Evolutionary conservation across 2,329 filamentous ascomycete genomes (phyloP), one percentile per base, ranked within the genome.

Genomic region (Microsporum audouinii): DNA sequence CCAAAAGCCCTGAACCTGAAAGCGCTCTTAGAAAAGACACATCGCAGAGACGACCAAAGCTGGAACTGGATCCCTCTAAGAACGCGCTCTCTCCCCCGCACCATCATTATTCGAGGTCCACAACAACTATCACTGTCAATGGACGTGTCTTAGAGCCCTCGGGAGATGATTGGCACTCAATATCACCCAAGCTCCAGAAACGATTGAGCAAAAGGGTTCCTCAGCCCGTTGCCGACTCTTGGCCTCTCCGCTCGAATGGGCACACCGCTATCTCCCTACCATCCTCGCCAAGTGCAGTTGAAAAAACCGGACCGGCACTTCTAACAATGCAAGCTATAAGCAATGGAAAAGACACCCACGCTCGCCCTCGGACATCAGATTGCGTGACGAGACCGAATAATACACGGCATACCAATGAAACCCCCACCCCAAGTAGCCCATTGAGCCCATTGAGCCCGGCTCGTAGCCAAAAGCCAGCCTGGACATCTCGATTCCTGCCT

Each of bases 21-120:
- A 85, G 80, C 64, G 80, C 81, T 1, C 84, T 84, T 1, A 77
- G 85, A 7, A 78, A 80, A 58, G 85, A 88, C 65, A 86, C 83
- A 0, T 79, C 77, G 23, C 75, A 87, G 1, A 85, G 88, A 70
- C 79, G 84, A 36, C 82, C 77, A 64, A 69, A 75, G n/a, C 43
- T 47, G 49, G 27, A 31, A n/a, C 75, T 77, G 5, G 79, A 86
- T 68, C 17, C 17, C 17, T 23, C 17, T 76, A 56, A 64, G 66
- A 31, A 27, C n/a, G 8, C 47, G 49, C 27, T 43, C 2, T n/a
- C 17, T 43, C 39, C 39, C 43, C 41, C 10, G 12, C 27, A 12
- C 6, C 33, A n/a, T 31, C 23, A 34, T 39, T 39, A 34, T 6
- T 60, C 64, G 4, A 61, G 65, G 31, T 68, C 69, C 8, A 67